Evolutionary conservation across 2,329 filamentous ascomycete species (phyloP).

Genomic region (Exophiala oligosperma): DNA sequence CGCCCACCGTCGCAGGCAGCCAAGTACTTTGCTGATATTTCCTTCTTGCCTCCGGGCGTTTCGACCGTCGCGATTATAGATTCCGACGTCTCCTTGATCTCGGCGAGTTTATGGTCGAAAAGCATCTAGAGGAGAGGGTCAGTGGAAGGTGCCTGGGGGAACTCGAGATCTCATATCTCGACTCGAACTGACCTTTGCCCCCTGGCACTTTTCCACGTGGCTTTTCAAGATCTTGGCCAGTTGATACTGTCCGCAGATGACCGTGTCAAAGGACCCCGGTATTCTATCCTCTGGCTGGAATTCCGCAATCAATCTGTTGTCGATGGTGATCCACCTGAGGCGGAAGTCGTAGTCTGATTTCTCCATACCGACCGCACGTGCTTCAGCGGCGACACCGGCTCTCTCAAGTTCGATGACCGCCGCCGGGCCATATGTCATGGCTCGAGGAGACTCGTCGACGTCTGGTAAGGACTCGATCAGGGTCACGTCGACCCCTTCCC

Average conservation of each 20-base stretch:
- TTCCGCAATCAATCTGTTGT: neutral
- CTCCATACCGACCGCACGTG: neutral
- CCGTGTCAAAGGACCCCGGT: neutral
- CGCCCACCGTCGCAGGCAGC: no score
- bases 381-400: conserved; percentile 3
- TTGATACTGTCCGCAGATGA: conserved; percentile 22
- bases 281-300: conserved; percentile 3
- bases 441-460: conserved; percentile 3
- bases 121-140: no score
- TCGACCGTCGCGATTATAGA: no score
- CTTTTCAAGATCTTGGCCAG: conserved; percentile 17
- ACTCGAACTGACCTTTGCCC: neutral
- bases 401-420: neutral
- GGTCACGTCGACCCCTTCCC: conserved; percentile 31
- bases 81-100: no score
- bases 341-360: neutral
- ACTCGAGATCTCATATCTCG: no score
- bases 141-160: no score
- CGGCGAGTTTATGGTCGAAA: no score
- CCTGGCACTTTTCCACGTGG: conserved; percentile 11
- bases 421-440: neutral
- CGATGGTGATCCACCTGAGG: neutral
- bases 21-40: no score
- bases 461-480: conserved; percentile 12
- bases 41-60: no score